These are phyloP conservation scores for Myriangium duriaei DNA, from an alignment of 2,329 filamentous ascomycete genomes.

Conservation along the genomic window DNA sequence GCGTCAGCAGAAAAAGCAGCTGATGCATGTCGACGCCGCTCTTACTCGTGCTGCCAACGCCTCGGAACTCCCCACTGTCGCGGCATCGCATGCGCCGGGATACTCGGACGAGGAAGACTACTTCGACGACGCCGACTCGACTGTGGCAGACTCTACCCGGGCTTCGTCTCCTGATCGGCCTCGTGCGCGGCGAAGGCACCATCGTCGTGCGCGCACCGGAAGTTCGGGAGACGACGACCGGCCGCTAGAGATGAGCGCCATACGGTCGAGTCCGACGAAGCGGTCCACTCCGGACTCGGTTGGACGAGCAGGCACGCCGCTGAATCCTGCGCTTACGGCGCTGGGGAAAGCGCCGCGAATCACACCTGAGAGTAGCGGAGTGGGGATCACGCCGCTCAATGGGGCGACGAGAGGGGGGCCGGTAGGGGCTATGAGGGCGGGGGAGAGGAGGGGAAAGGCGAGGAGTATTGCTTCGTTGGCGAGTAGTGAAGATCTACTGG, in stretches of 20 bases:
- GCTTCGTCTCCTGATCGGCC: constrained; percentile 9
- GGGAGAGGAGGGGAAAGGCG: constrained; percentile 20
- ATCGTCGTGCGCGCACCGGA: constrained; percentile 40
- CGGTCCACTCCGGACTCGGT: too few relatives aligned
- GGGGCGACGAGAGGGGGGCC: too few relatives aligned
- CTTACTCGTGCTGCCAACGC: not conserved
- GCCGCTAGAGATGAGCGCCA: constrained; percentile 62
- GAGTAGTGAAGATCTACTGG: constrained; percentile 36
- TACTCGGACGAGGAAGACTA: constrained; percentile 12
- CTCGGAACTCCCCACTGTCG: constrained; percentile 8
- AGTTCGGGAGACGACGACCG: constrained; percentile 67
- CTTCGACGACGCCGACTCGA: constrained; percentile 12
- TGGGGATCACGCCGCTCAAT: too few relatives aligned
- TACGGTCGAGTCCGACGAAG: constrained; percentile 9
- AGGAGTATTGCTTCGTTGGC: constrained; percentile 34
- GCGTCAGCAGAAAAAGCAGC: not conserved
- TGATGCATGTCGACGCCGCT: not conserved
- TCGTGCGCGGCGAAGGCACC: constrained; percentile 22
- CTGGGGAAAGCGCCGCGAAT: constrained; percentile 5
- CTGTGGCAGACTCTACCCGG: not conserved
- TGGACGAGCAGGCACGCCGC: too few relatives aligned
- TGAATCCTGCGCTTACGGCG: too few relatives aligned
- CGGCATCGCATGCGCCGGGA: constrained; percentile 6
- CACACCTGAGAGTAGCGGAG: constrained; percentile 8
- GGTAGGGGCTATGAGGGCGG: constrained; percentile 16